Base-by-base conservation (phyloP, 2,329 filamentous ascomycete species). In the Hymenoscyphus fraxineus region DNA sequence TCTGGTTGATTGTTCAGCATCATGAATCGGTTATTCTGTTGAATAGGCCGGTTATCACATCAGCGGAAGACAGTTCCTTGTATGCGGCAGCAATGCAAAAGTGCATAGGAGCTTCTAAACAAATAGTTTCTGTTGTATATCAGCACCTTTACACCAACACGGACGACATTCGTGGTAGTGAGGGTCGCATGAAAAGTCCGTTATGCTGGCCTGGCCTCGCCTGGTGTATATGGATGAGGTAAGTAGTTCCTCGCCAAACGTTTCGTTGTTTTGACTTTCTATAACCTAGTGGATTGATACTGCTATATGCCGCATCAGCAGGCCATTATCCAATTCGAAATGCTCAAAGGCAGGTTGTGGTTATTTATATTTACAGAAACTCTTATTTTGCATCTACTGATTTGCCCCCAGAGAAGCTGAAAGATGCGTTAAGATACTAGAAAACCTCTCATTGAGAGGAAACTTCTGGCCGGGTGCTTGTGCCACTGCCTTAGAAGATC, bases 151-250 rank as follows among this genome's bases (percentile, higher is more conserved):
- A 59, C n/a, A 47, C 41, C 2, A n/a, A 15, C 3, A 47, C n/a
- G 2, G n/a, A n/a, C 15, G 41, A 47, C 15, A 41, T 22, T 9
- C 35, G 56, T 2, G 19, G 63, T 27, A 39, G 16, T 10, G 63
- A 69, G 32, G 67, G 63, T 3, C 41, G 61, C 2, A 22, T 73
- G 74, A 1, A 68, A 6, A 62, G 54, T 44, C 67, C 68, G 5
- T 54, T 82, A 15, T 71, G 79, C 1, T 81, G 80, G 80, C 79
- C 79, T 3, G 80, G 79, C 1, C 80, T 80, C 59, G 80, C 79
- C 2, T 81, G 80, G 80, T 77, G 75, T 15, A 74, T 80, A 5
- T 82, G 80, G 80, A 81, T 81, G 73, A 80, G 66, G 64, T 64
- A 78, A 19, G 55, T 6, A 19, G 3, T n/a, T 47, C 3, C 41